phyloP scores from a whole-genome alignment of 2,329 filamentous ascomycete genomes.

The Trichoderma harzianum region DNA sequence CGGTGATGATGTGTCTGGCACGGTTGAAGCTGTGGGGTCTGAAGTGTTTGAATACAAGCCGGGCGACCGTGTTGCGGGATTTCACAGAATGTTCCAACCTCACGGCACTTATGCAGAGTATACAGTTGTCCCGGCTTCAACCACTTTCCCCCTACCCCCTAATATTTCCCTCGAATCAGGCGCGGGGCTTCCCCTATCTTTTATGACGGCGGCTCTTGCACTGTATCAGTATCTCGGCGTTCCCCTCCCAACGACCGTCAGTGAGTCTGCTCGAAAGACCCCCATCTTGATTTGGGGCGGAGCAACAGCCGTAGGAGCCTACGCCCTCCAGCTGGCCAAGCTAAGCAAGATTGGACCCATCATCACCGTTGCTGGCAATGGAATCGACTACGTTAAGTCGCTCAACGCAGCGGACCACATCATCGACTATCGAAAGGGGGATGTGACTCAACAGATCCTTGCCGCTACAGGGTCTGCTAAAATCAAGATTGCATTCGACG shows the following conservation, averaged over 20 bases:
- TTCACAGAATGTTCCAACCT: slow-evolving; percentile 48
- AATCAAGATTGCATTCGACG: not conserved
- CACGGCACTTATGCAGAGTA: slow-evolving; percentile 59
- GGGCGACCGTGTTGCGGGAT: slow-evolving; percentile 45
- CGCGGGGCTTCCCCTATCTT: not conserved
- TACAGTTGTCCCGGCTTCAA: slow-evolving; percentile 50
- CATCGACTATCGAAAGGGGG: slow-evolving; percentile 2
- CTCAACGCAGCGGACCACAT: slow-evolving; percentile 3
- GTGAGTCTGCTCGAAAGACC: not conserved
- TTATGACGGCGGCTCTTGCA: not conserved
- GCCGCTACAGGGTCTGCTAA: not conserved
- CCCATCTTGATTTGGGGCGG: slow-evolving; percentile 47
- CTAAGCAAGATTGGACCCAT: slow-evolving; percentile 54
- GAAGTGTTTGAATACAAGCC: slow-evolving; percentile 23
- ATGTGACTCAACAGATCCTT: not conserved
- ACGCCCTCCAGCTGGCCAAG: slow-evolving; percentile 52
- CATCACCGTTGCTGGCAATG: slow-evolving; percentile 51
- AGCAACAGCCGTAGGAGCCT: slow-evolving; percentile 53
- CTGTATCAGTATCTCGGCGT: not conserved
- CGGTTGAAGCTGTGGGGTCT: slow-evolving; percentile 23
- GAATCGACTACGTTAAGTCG: not conserved
- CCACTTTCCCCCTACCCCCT: slow-evolving; percentile 52
- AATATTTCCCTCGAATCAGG: slow-evolving; percentile 38
- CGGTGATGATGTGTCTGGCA: slow-evolving; percentile 28
- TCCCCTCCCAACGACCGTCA: not conserved